Conservation (phyloP, 1,284 basidiomycete species). For the Anthracocystis walkeri region DNA sequence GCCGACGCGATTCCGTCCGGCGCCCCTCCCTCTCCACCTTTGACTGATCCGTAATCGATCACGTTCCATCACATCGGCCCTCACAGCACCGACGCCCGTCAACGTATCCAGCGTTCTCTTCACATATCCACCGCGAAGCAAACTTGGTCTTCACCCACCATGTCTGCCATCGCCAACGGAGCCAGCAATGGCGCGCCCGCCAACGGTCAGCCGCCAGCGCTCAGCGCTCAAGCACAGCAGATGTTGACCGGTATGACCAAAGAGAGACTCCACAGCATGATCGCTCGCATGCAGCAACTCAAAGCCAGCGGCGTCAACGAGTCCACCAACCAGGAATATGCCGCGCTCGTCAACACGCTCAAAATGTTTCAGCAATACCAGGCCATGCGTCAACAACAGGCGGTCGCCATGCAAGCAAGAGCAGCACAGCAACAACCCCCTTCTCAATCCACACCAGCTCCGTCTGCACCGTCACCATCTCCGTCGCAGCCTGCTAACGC, state of each 20-base stretch:
- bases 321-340: conserved; percentile 69
- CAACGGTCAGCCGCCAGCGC: conserved; percentile 32
- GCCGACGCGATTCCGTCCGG: conserved; percentile 15
- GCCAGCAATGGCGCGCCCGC: conserved; percentile 35
- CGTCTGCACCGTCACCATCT: conserved; percentile 38
- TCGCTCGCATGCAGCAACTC: conserved; percentile 69
- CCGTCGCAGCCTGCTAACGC: conserved; percentile 26
- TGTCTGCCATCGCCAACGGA: conserved; percentile 52
- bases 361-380: conserved; percentile 67
- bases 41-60: background rate
- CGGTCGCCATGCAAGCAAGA: conserved; percentile 49
- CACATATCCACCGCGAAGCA: too few species aligned
- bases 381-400: conserved; percentile 62
- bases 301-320: conserved; percentile 69
- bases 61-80: background rate
- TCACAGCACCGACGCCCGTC: background rate
- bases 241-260: conserved; percentile 67
- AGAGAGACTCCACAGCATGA: conserved; percentile 62
- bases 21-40: conserved; percentile 4
- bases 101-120: background rate
- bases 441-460: conserved; percentile 16
- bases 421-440: conserved; percentile 21
- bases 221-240: conserved; percentile 57
- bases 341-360: conserved; percentile 65
- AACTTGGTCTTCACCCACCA: conserved; percentile 9